Evolutionary conservation across 331 rosid genomes (phyloP).

Genomic region (Acacia pycnantha): DNA sequence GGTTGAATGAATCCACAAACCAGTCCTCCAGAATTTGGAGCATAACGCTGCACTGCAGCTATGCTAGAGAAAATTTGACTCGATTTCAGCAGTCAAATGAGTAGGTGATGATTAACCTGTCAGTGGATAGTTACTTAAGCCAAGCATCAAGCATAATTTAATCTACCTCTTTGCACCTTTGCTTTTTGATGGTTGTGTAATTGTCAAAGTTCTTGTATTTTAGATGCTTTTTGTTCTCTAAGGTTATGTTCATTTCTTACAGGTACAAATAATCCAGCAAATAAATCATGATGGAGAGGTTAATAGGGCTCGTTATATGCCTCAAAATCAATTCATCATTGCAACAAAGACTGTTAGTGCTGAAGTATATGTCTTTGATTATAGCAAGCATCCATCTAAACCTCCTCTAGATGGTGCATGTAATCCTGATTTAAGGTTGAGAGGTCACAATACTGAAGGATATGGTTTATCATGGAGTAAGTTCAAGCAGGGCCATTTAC

Average conservation of each 20-base stretch:
- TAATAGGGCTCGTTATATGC: conserved; percentile 95
- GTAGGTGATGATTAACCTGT: neutral
- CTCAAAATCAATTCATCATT: conserved; percentile 81
- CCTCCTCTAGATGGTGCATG: conserved; percentile 95
- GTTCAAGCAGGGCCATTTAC: conserved; percentile 87
- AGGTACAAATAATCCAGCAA: conserved; percentile 97
- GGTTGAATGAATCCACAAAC: neutral
- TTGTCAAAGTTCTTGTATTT: neutral
- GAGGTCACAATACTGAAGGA: conserved; percentile 98
- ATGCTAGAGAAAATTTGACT: neutral
- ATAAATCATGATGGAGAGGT: conserved; percentile 98
- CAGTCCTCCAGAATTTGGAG: neutral
- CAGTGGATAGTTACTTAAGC: neutral
- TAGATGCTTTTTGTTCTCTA: neutral
- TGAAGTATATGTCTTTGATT: conserved; percentile 92
- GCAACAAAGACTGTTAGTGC: conserved; percentile 95
- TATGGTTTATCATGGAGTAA: conserved; percentile 97
- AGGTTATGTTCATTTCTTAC: neutral
- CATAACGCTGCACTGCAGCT: neutral
- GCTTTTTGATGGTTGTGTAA: neutral
- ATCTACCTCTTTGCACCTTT: neutral
- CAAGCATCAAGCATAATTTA: neutral
- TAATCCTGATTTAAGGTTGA: conserved; percentile 84
- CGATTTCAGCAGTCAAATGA: neutral
- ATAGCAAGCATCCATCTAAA: conserved; percentile 93